Evolutionary conservation across 768 basidiomycete species (phyloP), one percentile per base, ranked within the genome.

Genomic region (Boletus vermiculosoides): DNA sequence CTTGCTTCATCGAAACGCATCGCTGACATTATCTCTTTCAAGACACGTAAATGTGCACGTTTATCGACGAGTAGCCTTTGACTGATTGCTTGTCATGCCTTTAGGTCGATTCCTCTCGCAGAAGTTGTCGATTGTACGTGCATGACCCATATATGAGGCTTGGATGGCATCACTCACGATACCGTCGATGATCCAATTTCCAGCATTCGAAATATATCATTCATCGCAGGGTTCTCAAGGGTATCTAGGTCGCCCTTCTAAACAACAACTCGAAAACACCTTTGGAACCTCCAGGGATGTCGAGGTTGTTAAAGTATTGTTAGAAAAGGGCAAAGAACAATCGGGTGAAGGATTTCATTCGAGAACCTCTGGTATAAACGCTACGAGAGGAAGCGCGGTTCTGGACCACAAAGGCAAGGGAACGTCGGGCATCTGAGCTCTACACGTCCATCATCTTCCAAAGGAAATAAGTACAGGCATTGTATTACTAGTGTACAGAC

Each of bases 121-220:
- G 77, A 85, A 1, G 84, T 94, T 45, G 87, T 94, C n/a, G 92
- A 92, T 63, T 86, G 91, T 92, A 67, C 65, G 87, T 73, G 40
- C 30, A 50, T 40, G 16, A 20, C 42, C 33, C 44, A 33, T 54
- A 41, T 41, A 4, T 31, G 9, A 6, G n/a, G 13, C 49, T 15
- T 11, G 6, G 36, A 13, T 10, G 42, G 13, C 15, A 16, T 16
- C 18, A 9, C 57, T 57, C 37, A 51, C 22, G 11, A 34, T 11
- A 9, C 22, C 2, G 16, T 33, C 51, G n/a, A n/a, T n/a, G n/a
- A 20, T 33, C 30, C 23, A 47, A 9, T 36, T 39, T 20, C 34
- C 60, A 91, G 90, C 89, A 4, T 94, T 88, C 76, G 65, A 79
- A 36, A 76, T 94, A 55, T 88, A 87, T 71, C 76, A 80, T 68